Percentiles rank a stretch among this genome's conserved stretches.
Conservation (phyloP, 768 basidiomycete genomes). For the Mycena kentingensis region DNA sequence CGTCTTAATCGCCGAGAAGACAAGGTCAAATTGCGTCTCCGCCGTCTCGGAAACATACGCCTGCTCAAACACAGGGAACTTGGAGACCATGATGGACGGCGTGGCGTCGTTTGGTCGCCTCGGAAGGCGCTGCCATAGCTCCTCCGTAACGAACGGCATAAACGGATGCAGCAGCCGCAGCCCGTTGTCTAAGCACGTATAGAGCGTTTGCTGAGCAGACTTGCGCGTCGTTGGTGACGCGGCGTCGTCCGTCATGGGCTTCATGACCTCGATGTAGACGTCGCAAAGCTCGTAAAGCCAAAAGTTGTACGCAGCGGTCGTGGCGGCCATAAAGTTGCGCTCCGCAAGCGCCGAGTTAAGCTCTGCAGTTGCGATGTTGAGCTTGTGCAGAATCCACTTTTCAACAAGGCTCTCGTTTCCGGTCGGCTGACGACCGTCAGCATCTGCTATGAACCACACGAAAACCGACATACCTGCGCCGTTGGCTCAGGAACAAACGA, state of each 20-base stretch:
- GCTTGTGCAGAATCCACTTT: conserved; percentile 92
- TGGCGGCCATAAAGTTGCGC: conserved; percentile 93
- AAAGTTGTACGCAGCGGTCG: conserved; percentile 83
- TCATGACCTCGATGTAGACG: conserved; percentile 99
- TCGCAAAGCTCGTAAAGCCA: conserved; percentile 99
- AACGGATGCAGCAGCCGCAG: conserved; percentile 92
- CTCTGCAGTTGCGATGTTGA: conserved; percentile 77
- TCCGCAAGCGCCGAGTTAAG: conserved; percentile 74
- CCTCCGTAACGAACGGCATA: conserved; percentile 99
- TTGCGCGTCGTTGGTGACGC: conserved; percentile 60
- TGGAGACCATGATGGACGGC: conserved; percentile 86
- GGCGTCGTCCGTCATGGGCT: conserved; percentile 89
- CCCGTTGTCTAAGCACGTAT: conserved; percentile 91
- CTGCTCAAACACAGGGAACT: conserved; percentile 73
- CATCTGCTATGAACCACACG: not conserved
- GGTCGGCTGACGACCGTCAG: conserved; percentile 59
- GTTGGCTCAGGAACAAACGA: conserved; percentile 74
- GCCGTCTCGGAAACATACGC: conserved; percentile 68
- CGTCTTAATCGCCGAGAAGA: conserved; percentile 75
- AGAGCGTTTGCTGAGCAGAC: conserved; percentile 94
- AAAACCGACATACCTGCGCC: conserved; percentile 54
- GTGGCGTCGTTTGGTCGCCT: conserved; percentile 79
- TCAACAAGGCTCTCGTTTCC: conserved; percentile 92
- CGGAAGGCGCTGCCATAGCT: conserved; percentile 96
- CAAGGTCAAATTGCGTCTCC: conserved; percentile 82